A percentile compares a stretch with the other conserved stretches of the same genome.
Conservation (phyloP, 192 early-diverging fungal genomes). For the Umbelopsis sp. region DNA sequence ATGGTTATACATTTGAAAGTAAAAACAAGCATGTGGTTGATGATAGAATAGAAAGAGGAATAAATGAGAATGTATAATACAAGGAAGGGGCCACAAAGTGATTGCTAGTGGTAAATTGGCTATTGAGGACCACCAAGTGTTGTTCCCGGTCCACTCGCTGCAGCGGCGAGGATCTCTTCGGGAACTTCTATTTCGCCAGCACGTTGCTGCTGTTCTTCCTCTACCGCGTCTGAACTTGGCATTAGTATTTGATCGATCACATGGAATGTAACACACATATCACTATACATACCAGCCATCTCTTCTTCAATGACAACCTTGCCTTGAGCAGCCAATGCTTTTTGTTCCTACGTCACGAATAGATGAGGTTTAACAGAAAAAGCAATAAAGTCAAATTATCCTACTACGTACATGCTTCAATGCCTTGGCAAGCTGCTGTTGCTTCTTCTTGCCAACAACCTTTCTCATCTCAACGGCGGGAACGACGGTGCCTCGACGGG, state of each 20-base stretch:
- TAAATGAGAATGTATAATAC: constrained; percentile 20
- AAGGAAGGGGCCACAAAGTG: not conserved
- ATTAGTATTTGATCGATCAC: not conserved
- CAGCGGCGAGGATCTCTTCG: constrained; percentile 34
- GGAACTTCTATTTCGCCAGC: constrained; percentile 24
- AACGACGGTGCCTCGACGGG: not conserved
- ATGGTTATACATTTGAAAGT: no score
- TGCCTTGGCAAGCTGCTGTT: constrained; percentile 31
- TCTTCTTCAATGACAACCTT: constrained; percentile 36
- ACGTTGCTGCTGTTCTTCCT: constrained; percentile 19
- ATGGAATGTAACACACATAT: not conserved
- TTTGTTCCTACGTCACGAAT: constrained; percentile 31
- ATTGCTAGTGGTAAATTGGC: not conserved
- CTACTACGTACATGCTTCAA: constrained; percentile 34
- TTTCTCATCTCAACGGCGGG: constrained; percentile 24
- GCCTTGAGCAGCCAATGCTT: constrained; percentile 32
- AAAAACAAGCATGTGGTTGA: no score
- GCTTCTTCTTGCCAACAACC: constrained; percentile 36
- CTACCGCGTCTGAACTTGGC: constrained; percentile 29
- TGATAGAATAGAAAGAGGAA: no score
- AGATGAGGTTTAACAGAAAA: not conserved
- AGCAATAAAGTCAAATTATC: not conserved
- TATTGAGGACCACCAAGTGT: constrained; percentile 34
- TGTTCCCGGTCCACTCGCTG: constrained; percentile 41
- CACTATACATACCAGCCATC: constrained; percentile 34